These are phyloP conservation scores for Calophaca sinica DNA, from an alignment of 306 rosid genomes.

Conservation along the genomic window DNA sequence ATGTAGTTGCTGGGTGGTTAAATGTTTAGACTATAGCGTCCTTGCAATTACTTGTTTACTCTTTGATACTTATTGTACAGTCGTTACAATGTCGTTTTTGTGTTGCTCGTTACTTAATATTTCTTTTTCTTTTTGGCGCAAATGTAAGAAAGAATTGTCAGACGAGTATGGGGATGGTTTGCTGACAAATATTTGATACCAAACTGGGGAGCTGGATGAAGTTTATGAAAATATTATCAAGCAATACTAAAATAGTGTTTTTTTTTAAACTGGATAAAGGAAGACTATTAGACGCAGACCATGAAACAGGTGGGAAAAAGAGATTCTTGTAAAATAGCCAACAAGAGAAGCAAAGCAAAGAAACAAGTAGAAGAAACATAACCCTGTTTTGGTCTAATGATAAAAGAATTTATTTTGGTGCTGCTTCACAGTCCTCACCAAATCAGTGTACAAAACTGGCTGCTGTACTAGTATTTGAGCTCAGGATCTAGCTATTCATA, in stretches of 20 bases:
- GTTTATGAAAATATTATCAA: not conserved
- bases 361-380: conserved; percentile 21
- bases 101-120: conserved; percentile 7
- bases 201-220: not conserved
- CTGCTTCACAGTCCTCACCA: conserved; percentile 8
- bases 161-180: conserved; percentile 28
- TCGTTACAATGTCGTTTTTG: not conserved
- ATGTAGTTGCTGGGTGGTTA: conserved; percentile 20
- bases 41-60: conserved; percentile 17
- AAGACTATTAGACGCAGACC: not conserved
- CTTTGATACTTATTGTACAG: conserved; percentile 21
- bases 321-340: conserved; percentile 18
- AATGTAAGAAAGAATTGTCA: not conserved
- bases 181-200: conserved; percentile 5
- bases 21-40: conserved; percentile 21
- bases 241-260: not conserved
- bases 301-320: conserved; percentile 1
- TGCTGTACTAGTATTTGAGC: conserved; percentile 26
- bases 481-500: conserved; percentile 6
- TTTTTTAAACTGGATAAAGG: not conserved
- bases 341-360: not conserved
- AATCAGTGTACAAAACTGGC: conserved; percentile 27
- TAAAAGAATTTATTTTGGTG: conserved; percentile 24
- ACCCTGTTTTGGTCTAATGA: no score
- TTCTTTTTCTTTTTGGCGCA: not conserved